Evolutionary conservation across 176 grass and related monocot genomes (phyloP).

Genomic region (Alloteropsis semialata): DNA sequence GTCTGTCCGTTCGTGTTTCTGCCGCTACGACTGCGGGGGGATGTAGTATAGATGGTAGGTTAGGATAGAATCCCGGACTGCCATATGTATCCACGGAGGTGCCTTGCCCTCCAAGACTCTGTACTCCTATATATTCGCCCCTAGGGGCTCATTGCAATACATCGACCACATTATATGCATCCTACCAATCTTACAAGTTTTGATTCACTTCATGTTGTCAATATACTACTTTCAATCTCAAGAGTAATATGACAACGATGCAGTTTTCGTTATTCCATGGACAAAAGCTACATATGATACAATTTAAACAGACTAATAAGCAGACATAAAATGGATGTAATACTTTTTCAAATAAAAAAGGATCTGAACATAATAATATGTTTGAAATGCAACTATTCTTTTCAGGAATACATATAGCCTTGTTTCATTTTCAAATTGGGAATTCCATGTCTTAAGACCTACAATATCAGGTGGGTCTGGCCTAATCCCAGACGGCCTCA

Average conservation of each 20-base stretch:
- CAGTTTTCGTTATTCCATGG: neutral
- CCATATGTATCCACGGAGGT: no score
- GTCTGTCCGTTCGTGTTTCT: no score
- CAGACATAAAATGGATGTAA: neutral
- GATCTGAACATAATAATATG: neutral
- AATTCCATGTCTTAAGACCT: neutral
- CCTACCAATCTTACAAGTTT: no score
- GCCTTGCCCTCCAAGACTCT: no score
- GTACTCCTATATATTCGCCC: no score
- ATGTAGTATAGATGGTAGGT: no score
- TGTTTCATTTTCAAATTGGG: neutral
- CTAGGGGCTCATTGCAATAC: no score
- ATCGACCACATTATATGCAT: no score
- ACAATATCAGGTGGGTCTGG: neutral
- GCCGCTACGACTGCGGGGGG: no score
- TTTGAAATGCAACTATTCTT: neutral
- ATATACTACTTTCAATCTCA: constrained; percentile 16
- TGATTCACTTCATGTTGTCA: constrained; percentile 3
- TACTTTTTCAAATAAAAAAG: neutral
- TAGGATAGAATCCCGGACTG: no score
- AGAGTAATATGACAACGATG: neutral
- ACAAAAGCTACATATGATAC: neutral
- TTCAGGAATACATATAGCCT: neutral
- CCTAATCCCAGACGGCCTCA: neutral
- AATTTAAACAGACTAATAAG: neutral